Conservation (phyloP, 2,329 filamentous ascomycete species). For the Pyrenochaeta sp. region DNA sequence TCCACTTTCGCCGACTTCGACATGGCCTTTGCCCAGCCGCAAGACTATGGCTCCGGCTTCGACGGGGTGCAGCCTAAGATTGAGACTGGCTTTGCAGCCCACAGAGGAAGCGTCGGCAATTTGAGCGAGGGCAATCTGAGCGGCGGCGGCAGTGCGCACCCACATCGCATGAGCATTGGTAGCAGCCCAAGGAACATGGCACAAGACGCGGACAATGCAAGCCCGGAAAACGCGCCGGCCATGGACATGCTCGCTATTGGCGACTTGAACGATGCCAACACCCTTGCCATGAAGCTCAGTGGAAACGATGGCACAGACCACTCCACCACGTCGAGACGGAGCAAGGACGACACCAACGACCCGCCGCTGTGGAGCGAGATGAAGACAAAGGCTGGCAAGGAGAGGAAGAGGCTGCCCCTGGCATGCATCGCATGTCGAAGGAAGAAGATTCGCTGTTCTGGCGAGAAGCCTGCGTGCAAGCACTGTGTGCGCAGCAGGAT, state of each 20-base stretch:
- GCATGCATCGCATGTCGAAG: slow-evolving; percentile 95
- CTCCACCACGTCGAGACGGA: slow-evolving; percentile 31
- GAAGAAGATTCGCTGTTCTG: slow-evolving; percentile 98
- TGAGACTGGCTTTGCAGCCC: slow-evolving; percentile 33
- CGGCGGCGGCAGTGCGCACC: slow-evolving; percentile 35
- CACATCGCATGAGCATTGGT: slow-evolving; percentile 42
- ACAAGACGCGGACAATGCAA: slow-evolving; percentile 45
- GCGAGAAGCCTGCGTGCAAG: slow-evolving; percentile 97
- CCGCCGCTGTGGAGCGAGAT: slow-evolving; percentile 61
- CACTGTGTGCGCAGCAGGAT: slow-evolving; percentile 92
- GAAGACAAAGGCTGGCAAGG: slow-evolving; percentile 81
- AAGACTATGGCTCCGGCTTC: slow-evolving; percentile 29
- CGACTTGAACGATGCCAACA: slow-evolving; percentile 39
- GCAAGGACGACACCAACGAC: slow-evolving; percentile 43
- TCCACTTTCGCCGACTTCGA: slow-evolving; percentile 43
- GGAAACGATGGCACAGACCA: slow-evolving; percentile 37
- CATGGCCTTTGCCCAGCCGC: slow-evolving; percentile 37
- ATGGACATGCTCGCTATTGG: slow-evolving; percentile 42
- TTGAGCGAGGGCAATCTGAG: slow-evolving; percentile 45
- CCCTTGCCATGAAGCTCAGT: slow-evolving; percentile 34
- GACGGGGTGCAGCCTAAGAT: slow-evolving; percentile 31
- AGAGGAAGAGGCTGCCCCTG: slow-evolving; percentile 88
- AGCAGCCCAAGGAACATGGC: slow-evolving; percentile 38
- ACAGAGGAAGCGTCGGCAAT: slow-evolving; percentile 42
- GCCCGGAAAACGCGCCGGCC: slow-evolving; percentile 45